Conservation (phyloP, 2,329 filamentous ascomycete species). For the Colletotrichum gloeosporioides region DNA sequence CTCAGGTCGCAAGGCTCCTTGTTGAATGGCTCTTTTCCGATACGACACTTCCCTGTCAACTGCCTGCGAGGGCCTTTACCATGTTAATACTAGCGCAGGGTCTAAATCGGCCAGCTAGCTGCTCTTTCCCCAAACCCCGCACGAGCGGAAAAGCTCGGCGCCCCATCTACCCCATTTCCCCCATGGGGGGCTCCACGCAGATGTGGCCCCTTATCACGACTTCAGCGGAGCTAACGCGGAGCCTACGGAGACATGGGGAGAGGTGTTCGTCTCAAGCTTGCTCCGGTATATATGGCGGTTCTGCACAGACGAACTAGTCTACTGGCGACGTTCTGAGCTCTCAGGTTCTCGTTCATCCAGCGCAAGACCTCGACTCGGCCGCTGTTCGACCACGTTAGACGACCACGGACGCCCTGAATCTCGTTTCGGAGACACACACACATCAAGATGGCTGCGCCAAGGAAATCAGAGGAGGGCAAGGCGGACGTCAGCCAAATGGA, state of each 20-base stretch:
- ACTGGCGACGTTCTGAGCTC: not conserved
- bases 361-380: not conserved
- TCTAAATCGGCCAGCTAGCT: not conserved
- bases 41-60: not conserved
- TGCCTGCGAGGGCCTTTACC: not conserved
- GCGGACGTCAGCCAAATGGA: constrained; percentile 13
- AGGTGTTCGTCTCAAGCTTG: not conserved
- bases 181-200: constrained; percentile 9
- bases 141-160: constrained; percentile 18
- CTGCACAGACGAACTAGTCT: not conserved
- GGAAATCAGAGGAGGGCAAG: constrained; percentile 2
- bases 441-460: not conserved
- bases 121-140: constrained; percentile 9
- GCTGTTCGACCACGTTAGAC: not conserved
- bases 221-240: constrained; percentile 7
- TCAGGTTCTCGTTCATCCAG: not conserved
- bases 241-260: not conserved
- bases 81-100: constrained; percentile 8
- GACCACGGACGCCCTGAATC: not conserved
- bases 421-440: not conserved
- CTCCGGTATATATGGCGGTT: not conserved
- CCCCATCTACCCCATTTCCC: constrained; percentile 5
- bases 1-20: not conserved
- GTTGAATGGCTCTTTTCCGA: not conserved
- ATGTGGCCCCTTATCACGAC: constrained; percentile 3